A percentile compares a stretch with the other conserved stretches of the same genome.
Conservation (phyloP, 352 stramenopile genomes). For the Blastocystis sp. region DNA sequence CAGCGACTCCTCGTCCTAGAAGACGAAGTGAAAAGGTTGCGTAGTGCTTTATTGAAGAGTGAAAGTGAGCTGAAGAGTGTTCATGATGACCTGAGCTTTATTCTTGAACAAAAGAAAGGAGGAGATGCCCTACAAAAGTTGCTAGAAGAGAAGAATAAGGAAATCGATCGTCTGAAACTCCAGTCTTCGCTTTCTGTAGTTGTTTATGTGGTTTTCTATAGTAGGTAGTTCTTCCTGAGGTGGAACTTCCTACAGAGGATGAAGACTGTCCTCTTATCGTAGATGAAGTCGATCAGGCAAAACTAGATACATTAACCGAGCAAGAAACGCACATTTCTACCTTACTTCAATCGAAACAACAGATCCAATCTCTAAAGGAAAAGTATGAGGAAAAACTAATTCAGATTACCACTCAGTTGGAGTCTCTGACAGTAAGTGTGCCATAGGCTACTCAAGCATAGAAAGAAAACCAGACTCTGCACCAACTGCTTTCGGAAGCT, state of each 20-base stretch:
- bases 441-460: not conserved
- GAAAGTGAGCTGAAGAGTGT: not conserved
- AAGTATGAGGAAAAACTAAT: slow-evolving; percentile 23
- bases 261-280: not conserved
- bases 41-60: not conserved
- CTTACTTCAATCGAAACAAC: not conserved
- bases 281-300: not conserved
- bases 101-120: slow-evolving; percentile 12
- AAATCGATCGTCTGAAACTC: slow-evolving; percentile 39
- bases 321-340: not conserved
- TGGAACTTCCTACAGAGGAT: not conserved
- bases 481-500: slow-evolving; percentile 27
- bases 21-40: slow-evolving; percentile 60
- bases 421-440: not conserved
- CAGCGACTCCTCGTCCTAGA: slow-evolving; percentile 61
- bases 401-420: slow-evolving; percentile 2
- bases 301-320: not conserved
- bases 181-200: not conserved
- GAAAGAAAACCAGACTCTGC: slow-evolving; percentile 4
- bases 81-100: not conserved
- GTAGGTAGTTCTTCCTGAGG: not conserved
- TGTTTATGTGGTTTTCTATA: not conserved
- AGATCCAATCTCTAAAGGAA: slow-evolving; percentile 13
- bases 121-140: slow-evolving; percentile 25
- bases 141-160: slow-evolving; percentile 46